These are phyloP conservation scores for Triglochin maritima DNA, from an alignment of 106 monocot species.

Conservation along the genomic window DNA sequence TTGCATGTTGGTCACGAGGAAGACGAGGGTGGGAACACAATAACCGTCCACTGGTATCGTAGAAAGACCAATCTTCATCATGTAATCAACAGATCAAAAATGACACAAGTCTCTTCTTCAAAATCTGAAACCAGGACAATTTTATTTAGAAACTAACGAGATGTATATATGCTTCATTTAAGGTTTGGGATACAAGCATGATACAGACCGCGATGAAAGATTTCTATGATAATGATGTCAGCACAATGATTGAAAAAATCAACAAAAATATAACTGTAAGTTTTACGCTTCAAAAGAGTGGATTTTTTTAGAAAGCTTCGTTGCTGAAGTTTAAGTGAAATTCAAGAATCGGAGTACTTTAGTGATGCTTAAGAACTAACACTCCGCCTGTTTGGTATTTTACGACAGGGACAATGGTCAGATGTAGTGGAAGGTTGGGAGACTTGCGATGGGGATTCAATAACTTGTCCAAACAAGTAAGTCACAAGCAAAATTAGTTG, in stretches of 20 bases:
- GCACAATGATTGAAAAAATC: constrained; percentile 39
- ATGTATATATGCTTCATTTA: background rate
- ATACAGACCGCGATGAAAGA: constrained; percentile 54
- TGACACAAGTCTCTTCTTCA: background rate
- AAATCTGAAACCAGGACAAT: background rate
- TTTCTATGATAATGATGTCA: constrained; percentile 34
- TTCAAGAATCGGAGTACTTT: background rate
- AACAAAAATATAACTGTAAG: constrained; percentile 51
- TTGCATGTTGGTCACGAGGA: constrained; percentile 44
- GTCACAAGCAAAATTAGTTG: background rate
- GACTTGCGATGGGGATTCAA: constrained; percentile 27
- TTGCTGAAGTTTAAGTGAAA: background rate
- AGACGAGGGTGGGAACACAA: constrained; percentile 78
- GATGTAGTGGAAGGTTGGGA: constrained; percentile 49
- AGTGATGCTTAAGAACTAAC: background rate
- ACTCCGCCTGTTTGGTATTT: background rate
- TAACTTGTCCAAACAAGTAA: constrained; percentile 67
- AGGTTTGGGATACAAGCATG: constrained; percentile 63
- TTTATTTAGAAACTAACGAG: background rate
- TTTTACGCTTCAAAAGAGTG: background rate
- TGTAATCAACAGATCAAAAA: constrained; percentile 4
- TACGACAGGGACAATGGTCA: constrained; percentile 41
- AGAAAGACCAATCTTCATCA: constrained; percentile 72
- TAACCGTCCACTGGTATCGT: constrained; percentile 54
- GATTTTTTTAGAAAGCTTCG: background rate